Evolutionary conservation across 345 rosid species (phyloP), one percentile per base, ranked within the genome.

Genomic region (Xanthoceras sorbifolium): DNA sequence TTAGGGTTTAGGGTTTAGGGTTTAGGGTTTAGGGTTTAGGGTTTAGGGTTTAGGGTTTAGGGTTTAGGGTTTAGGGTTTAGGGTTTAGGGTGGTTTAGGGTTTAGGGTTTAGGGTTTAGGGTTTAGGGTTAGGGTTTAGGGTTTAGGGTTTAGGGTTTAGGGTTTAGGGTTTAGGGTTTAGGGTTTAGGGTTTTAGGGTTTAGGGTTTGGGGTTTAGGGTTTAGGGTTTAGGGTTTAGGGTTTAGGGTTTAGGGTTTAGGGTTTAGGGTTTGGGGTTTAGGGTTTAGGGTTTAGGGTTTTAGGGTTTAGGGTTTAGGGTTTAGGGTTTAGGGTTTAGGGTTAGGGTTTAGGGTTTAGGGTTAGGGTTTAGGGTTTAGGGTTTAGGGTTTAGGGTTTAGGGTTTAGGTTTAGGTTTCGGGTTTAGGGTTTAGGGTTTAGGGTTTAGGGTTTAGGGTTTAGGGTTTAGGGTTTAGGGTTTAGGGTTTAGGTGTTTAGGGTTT

Each of bases 71-170:
- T 80, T 40, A 22, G 69, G 83, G 67, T 76, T 80, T 69, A 61
- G 82, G 82, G 68, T 74, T 79, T 59, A 63, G 75, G 79, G 76
- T 75, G 82, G 69, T 79, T 79, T 46, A 54, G 78, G 76, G 80
- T 75, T 80, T 76, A 76, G 72, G 83, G 79, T 80, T 80, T 64
- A 64, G 82, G 79, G 76, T 64, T 75, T 80, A 76, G 76, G 79
- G 73, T 65, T 74, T 59, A 20, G 42, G 60, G 60, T 46, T 70
- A 11, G n/a, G 38, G 62, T 40, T 77, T 68, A 9, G 66, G 80
- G 61, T 57, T 77, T 69, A 20, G 75, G 68, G 65, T 36, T 76
- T 76, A 61, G 75, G 79, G 79, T 60, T 77, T 77, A 69, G 80
- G 75, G 69, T 69, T 77, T 60, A 61, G 75, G 79, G 79, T 76